Conservation (phyloP, 1,284 basidiomycete species). For the Volvariella volvacea region DNA sequence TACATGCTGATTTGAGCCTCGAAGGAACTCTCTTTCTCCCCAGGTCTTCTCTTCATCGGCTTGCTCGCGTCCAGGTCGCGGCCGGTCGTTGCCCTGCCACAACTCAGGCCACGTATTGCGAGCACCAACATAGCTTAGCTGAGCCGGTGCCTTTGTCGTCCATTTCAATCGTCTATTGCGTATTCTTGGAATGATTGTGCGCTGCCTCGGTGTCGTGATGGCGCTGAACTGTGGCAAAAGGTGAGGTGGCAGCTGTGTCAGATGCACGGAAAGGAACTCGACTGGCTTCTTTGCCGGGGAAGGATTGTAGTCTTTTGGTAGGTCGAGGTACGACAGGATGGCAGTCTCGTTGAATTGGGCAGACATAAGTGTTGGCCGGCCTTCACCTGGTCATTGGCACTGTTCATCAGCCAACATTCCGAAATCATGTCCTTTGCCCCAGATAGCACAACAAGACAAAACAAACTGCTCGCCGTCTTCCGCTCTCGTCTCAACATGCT, state of each 20-base stretch:
- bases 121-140: conserved; percentile 46
- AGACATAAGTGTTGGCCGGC: conserved; percentile 23
- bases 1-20: conserved; percentile 50
- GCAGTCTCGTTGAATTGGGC: conserved; percentile 31
- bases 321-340: conserved; percentile 46
- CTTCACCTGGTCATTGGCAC: conserved; percentile 13
- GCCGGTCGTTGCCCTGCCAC: conserved; percentile 46
- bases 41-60: conserved; percentile 62
- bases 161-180: conserved; percentile 67
- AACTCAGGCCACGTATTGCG: conserved; percentile 54
- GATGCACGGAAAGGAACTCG: conserved; percentile 52
- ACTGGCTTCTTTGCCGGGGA: conserved; percentile 54
- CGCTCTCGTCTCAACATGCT: not conserved
- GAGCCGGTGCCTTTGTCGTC: conserved; percentile 41
- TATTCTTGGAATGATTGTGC: conserved; percentile 53
- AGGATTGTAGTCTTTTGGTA: conserved; percentile 50
- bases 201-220: conserved; percentile 60
- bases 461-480: not conserved
- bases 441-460: not conserved
- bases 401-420: not conserved
- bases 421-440: not conserved
- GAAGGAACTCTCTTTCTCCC: conserved; percentile 56
- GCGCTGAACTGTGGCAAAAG: conserved; percentile 50
- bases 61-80: conserved; percentile 41
- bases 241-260: conserved; percentile 63